Evolutionary conservation across 106 monocot genomes (phyloP), one percentile per base, ranked within the genome.

Genomic region (Allium cepa): DNA sequence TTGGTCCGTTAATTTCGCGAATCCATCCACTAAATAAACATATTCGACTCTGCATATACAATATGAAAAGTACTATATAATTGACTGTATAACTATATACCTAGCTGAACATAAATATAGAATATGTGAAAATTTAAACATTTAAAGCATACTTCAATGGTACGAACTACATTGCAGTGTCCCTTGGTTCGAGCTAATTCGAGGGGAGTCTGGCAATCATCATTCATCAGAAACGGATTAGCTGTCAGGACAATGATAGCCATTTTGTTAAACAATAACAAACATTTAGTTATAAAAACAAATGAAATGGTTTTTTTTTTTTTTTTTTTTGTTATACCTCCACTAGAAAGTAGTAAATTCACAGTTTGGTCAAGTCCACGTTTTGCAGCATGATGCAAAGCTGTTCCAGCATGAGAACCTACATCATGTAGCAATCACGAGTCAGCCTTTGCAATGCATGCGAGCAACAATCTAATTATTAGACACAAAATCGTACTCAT

Each of bases 371-470:
- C 84, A 16, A 92, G 81, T n/a, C 96, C 96, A 66, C 70, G 79
- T 68, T 92, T 88, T 49, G 91, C 96, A 72, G 91, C 96, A 86
- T 88, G 88, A 73, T 92, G 91, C 70, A 96, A 61, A 57, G 96
- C 84, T 63, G 96, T 92, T 72, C 96, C 91, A 8, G 69, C 81
- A 79, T 81, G 82, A 70, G 52, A 57, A 6, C 94, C 91, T 92
- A 70, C 51, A 83, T n/a, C 49, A 78, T 27, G 75, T 10, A 71
- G 49, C 26, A 46, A 47, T 14, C 28, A 79, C 55, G 10, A 65
- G 2, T 62, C 14, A 11, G 55, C 62, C 36, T 47, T 36, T 3
- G 36, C 3, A 36, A 36, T 36, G 36, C 36, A 36, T 36, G 36
- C 5, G 36, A 36, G 36, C 36, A 36, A 36, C 36, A 36, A 36